These are phyloP conservation scores for Tilletia setariae DNA, from an alignment of 1,284 basidiomycete genomes.

Conservation along the genomic window DNA sequence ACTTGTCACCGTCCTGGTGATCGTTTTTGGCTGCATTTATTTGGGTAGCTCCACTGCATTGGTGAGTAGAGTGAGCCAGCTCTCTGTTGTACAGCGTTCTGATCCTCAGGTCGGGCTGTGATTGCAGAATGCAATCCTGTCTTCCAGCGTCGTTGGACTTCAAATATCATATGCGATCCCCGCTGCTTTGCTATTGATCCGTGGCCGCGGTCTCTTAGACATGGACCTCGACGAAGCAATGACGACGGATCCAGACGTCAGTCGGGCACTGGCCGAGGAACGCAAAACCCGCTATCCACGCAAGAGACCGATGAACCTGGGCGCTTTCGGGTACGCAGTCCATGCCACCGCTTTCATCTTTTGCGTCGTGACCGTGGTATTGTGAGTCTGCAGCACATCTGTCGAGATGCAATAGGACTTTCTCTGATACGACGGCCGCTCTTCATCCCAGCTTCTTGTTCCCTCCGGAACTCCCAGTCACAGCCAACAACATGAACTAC, in stretches of 20 bases:
- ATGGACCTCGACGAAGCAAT: slow-evolving; percentile 25
- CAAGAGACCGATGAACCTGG: slow-evolving; percentile 26
- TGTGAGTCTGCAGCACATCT: slow-evolving; percentile 26
- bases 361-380: slow-evolving; percentile 56
- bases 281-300: not conserved
- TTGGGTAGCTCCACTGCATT: slow-evolving; percentile 61
- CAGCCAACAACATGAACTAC: slow-evolving; percentile 57
- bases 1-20: slow-evolving; percentile 60
- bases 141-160: slow-evolving; percentile 57
- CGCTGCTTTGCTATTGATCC: slow-evolving; percentile 55
- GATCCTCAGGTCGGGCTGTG: too few species aligned
- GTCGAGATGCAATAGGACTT: too few species aligned
- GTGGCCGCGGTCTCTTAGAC: slow-evolving; percentile 55
- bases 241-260: slow-evolving; percentile 41
- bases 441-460: slow-evolving; percentile 55
- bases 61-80: too few species aligned
- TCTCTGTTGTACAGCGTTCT: too few species aligned
- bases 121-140: slow-evolving; percentile 56
- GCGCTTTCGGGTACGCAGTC: slow-evolving; percentile 42
- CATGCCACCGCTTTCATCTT: slow-evolving; percentile 57
- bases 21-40: slow-evolving; percentile 54
- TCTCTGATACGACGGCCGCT: not conserved
- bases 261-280: not conserved
- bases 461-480: slow-evolving; percentile 57
- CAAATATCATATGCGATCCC: slow-evolving; percentile 57